Evolutionary conservation across 768 basidiomycete species (phyloP).

Genomic region (Chalciporus chontae): DNA sequence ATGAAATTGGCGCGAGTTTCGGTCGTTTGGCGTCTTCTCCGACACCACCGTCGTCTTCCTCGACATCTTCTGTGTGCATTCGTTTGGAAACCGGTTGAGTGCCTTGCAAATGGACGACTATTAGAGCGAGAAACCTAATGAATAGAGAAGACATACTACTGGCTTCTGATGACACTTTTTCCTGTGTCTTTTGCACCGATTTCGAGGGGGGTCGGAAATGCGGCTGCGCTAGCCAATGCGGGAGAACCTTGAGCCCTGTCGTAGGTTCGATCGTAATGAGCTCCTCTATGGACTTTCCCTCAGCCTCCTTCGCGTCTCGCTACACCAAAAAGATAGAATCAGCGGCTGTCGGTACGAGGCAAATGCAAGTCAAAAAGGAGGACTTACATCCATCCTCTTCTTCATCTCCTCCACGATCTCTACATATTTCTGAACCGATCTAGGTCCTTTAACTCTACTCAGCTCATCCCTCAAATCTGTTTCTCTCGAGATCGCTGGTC

Average conservation of each 20-base stretch:
- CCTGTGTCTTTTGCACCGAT: not conserved
- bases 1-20: not conserved
- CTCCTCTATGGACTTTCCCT: conserved; percentile 30
- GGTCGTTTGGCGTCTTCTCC: not conserved
- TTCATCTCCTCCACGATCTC: conserved; percentile 60
- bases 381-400: conserved; percentile 50
- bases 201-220: conserved; percentile 40
- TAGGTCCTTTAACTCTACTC: conserved; percentile 43
- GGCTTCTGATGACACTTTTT: not conserved
- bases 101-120: not conserved
- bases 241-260: conserved; percentile 52
- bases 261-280: conserved; percentile 40
- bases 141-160: too few species aligned
- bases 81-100: not conserved
- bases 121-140: too few species aligned
- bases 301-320: conserved; percentile 45
- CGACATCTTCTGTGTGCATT: not conserved
- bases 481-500: conserved; percentile 65
- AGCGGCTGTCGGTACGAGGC: not conserved
- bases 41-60: not conserved
- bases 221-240: conserved; percentile 72
- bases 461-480: conserved; percentile 71
- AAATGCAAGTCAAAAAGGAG: not conserved
- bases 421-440: conserved; percentile 36
- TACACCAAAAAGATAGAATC: conserved; percentile 12